Percentiles rank a stretch among this genome's conserved stretches.
Conservation (phyloP, 106 monocot species). For the Dendrobium catenatum region DNA sequence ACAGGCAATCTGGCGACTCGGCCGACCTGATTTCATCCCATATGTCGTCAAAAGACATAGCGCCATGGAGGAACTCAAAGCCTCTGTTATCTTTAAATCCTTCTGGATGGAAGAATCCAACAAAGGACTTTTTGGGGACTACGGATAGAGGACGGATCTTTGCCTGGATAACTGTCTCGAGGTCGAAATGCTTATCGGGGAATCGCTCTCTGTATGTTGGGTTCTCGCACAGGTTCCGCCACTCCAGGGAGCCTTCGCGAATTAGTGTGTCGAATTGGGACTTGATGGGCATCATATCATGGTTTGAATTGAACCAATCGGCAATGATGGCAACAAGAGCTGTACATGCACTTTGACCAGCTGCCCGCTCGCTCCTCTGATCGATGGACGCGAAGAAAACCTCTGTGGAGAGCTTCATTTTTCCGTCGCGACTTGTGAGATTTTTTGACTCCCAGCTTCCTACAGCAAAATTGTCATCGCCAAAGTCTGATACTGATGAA, state of each 20-base stretch:
- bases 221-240: slow-evolving; percentile 75
- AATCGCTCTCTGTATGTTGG: slow-evolving; percentile 32
- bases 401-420: slow-evolving; percentile 50
- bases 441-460: slow-evolving; percentile 72
- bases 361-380: slow-evolving; percentile 71
- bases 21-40: slow-evolving; percentile 67
- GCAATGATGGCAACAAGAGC: slow-evolving; percentile 82
- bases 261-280: slow-evolving; percentile 79
- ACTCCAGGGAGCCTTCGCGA: slow-evolving; percentile 72
- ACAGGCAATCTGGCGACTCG: slow-evolving; percentile 26
- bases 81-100: slow-evolving; percentile 20
- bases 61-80: slow-evolving; percentile 56
- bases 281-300: slow-evolving; percentile 42
- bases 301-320: slow-evolving; percentile 62
- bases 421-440: slow-evolving; percentile 58
- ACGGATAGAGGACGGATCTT: slow-evolving; percentile 63
- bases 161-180: slow-evolving; percentile 75
- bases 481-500: slow-evolving; percentile 47
- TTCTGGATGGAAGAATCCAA: slow-evolving; percentile 90
- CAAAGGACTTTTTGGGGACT: slow-evolving; percentile 49
- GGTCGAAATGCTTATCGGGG: slow-evolving; percentile 88
- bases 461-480: slow-evolving; percentile 60
- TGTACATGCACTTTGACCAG: slow-evolving; percentile 89
- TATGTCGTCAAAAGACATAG: slow-evolving; percentile 86
- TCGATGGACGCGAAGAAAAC: slow-evolving; percentile 93